Base-by-base conservation (phyloP, 306 rosid genomes). In the Ceratonia siliqua region DNA sequence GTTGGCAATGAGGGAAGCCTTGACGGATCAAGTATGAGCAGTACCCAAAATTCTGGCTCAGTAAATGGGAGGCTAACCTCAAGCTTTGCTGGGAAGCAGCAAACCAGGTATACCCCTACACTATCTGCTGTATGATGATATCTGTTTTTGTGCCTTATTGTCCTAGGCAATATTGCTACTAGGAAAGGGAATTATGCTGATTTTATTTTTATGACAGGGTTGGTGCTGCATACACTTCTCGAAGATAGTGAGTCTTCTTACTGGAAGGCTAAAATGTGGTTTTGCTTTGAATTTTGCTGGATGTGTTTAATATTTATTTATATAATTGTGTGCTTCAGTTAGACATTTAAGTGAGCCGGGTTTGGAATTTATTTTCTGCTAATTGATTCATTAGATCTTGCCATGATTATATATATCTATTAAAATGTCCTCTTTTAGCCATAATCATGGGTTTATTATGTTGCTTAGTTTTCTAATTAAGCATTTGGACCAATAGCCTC, bases 21-120 rank as follows among this genome's bases (percentile, higher is more conserved):
- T 30, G 85, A 85, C 82, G 68, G 89, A 65, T 55, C 80, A 33
- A 84, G 72, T 69, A 70, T 79, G 77, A 77, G 65, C 45, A 67
- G 81, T 79, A 80, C 53, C 78, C 90, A 80, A 57, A 84, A 75
- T 77, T 53, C 80, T 21, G 88, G 89, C 67, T 76, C 87, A 21
- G 77, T 82, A 25, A 92, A 90, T 83, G 99, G 93, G 78, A 83
- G 98, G 82, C 81, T 78, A 43, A 81, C 77, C 79, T 78, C 82
- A 25, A 78, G 76, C 78, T 72, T 82, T 65, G 83, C 74, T 56
- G 82, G 87, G 55, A 89, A 92, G 67, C 97, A 82, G 73, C 92
- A 82, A 79, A 84, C 85, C 78, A 84, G 96, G 99, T 89, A 71
- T 62, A 64, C 36, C 74, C 20, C 68, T 12, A 10, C 67, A 30